These are phyloP conservation scores for Ehretia macrophylla DNA, from an alignment of 257 asterid genomes.

Conservation along the genomic window DNA sequence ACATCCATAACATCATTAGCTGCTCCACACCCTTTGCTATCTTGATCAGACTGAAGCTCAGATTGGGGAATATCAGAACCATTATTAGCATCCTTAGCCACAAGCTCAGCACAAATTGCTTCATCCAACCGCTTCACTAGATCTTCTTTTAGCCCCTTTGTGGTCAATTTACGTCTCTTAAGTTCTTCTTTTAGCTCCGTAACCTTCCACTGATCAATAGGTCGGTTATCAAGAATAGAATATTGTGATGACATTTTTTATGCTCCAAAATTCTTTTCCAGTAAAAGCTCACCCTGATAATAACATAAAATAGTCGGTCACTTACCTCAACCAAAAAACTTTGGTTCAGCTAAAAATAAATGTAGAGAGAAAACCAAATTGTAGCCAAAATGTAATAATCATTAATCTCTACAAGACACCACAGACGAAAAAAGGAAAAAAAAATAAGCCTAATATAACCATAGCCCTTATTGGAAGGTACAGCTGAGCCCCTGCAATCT, in stretches of 20 bases:
- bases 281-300: constrained; percentile 26
- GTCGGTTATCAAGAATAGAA: constrained; percentile 48
- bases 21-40: constrained; percentile 7
- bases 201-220: constrained; percentile 94
- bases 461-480: too few relatives aligned
- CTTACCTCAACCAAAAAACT: too few relatives aligned
- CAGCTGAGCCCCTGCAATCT: too few relatives aligned
- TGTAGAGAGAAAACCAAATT: too few relatives aligned
- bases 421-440: too few relatives aligned
- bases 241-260: constrained; percentile 70
- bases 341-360: too few relatives aligned
- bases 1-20: not conserved
- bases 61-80: constrained; percentile 19
- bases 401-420: too few relatives aligned
- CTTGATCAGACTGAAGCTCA: constrained; percentile 29
- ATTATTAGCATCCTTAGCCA: constrained; percentile 24
- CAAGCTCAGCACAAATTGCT: constrained; percentile 56
- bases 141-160: constrained; percentile 80
- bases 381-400: too few relatives aligned
- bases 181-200: constrained; percentile 93
- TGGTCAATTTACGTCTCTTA: constrained; percentile 62
- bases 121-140: constrained; percentile 70
- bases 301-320: not conserved
- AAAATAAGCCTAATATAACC: too few relatives aligned
- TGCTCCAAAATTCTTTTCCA: constrained; percentile 16